Evolutionary conservation across 768 basidiomycete genomes (phyloP).

Genomic region (Leccinum fibrillosum): DNA sequence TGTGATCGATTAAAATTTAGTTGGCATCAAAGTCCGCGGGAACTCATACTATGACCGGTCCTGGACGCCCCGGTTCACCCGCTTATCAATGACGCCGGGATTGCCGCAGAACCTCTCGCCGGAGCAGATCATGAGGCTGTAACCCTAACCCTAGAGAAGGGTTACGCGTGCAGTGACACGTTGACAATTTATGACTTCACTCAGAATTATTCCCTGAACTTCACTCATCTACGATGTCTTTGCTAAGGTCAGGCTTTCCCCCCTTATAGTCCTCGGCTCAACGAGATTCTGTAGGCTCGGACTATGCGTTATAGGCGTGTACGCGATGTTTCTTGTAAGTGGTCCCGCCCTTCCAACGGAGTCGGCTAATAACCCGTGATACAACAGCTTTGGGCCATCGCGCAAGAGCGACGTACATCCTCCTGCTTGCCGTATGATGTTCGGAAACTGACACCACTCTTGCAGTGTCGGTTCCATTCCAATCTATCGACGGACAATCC

Average conservation of each 20-base stretch:
- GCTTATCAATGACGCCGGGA: too few relatives aligned
- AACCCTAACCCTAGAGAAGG: constrained; percentile 18
- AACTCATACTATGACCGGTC: too few relatives aligned
- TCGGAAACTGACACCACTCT: not conserved
- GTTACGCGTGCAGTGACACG: constrained; percentile 25
- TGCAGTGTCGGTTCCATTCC: constrained; percentile 82
- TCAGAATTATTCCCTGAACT: not conserved
- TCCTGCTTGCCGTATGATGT: not conserved
- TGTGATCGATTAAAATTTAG: too few relatives aligned
- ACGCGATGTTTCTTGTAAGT: constrained; percentile 86
- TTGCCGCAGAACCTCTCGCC: too few relatives aligned
- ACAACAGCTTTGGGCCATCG: constrained; percentile 80
- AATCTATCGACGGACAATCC: constrained; percentile 57
- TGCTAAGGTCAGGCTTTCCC: constrained; percentile 21
- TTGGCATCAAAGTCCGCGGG: too few relatives aligned
- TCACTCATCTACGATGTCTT: constrained; percentile 16
- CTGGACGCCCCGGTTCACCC: too few relatives aligned
- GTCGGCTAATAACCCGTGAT: constrained; percentile 9
- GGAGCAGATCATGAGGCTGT: not conserved
- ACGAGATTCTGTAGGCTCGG: constrained; percentile 46
- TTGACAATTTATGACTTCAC: constrained; percentile 8
- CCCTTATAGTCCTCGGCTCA: not conserved
- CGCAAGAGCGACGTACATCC: constrained; percentile 85
- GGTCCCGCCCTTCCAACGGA: not conserved
- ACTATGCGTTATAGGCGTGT: constrained; percentile 83